Evolutionary conservation across 2,329 filamentous ascomycete species (phyloP).

Genomic region (Penicillium sp.): DNA sequence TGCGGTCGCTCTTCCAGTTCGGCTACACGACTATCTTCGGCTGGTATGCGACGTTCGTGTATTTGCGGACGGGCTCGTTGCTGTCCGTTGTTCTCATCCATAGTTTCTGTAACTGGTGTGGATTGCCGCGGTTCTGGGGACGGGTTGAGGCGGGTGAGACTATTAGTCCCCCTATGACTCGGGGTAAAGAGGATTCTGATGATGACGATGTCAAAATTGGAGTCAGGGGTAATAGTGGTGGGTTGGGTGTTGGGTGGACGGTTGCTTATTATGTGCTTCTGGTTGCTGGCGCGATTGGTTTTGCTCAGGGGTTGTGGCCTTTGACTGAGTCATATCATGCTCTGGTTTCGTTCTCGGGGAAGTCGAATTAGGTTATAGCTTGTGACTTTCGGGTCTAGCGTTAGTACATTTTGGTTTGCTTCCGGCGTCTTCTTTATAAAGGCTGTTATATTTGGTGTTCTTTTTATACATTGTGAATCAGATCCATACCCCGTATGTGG

Average conservation of each 20-base stretch:
- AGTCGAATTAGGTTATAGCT: background rate
- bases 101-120: slow-evolving; percentile 88
- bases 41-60: slow-evolving; percentile 87
- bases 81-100: slow-evolving; percentile 74
- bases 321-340: slow-evolving; percentile 59
- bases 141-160: slow-evolving; percentile 57
- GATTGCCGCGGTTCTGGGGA: slow-evolving; percentile 83
- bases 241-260: slow-evolving; percentile 61
- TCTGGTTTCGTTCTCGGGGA: slow-evolving; percentile 33
- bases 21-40: slow-evolving; percentile 90
- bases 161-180: slow-evolving; percentile 33
- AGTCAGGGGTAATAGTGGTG: slow-evolving; percentile 24
- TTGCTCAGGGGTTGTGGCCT: slow-evolving; percentile 68
- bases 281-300: slow-evolving; percentile 66
- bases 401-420: background rate
- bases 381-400: background rate
- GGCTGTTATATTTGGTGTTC: background rate
- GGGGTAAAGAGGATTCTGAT: slow-evolving; percentile 43
- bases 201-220: slow-evolving; percentile 21
- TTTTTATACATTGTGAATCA: background rate
- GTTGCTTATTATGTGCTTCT: slow-evolving; percentile 76
- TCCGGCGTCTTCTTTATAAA: background rate
- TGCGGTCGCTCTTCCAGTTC: slow-evolving; percentile 79
- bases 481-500: too few relatives aligned
- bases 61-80: slow-evolving; percentile 78